Percentiles rank a stretch among this genome's conserved stretches.
Evolutionary conservation across 805 yeast genomes (phyloP).

Genomic region (Alloascoidea hylecoeti): DNA sequence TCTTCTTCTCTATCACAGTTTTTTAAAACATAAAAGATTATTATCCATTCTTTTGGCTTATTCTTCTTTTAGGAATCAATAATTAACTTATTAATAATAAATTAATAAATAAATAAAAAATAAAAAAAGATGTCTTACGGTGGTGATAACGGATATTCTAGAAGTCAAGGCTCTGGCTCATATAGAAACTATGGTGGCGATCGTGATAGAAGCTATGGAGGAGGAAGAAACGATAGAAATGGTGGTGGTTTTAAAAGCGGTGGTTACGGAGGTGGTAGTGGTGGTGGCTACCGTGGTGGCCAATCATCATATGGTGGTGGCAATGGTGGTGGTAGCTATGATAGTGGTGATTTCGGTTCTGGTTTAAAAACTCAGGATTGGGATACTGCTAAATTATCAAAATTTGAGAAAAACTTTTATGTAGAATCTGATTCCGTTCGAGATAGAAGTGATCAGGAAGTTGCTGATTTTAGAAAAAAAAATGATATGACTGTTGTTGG

Average conservation of each 20-base stretch:
- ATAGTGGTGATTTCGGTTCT: conserved; percentile 30
- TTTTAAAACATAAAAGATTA: too few relatives aligned
- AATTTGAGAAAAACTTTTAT: conserved; percentile 92
- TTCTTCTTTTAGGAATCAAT: too few relatives aligned
- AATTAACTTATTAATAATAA: too few relatives aligned
- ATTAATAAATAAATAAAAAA: too few relatives aligned
- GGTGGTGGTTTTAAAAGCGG: conserved; percentile 23
- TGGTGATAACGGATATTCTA: conserved; percentile 15
- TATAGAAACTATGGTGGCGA: conserved; percentile 22
- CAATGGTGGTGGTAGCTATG: conserved; percentile 25
- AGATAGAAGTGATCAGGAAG: conserved; percentile 59
- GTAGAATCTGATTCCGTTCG: conserved; percentile 71
- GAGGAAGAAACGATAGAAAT: conserved; percentile 22
- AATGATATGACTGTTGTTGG: conserved; percentile 83
- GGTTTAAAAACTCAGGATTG: conserved; percentile 64
- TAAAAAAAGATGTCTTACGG: conserved; percentile 17
- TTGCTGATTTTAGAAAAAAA: conserved; percentile 61
- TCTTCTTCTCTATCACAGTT: conserved; percentile 1
- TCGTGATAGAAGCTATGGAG: conserved; percentile 23
- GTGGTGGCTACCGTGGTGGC: conserved; percentile 23
- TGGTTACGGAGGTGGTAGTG: conserved; percentile 14
- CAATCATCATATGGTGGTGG: conserved; percentile 21
- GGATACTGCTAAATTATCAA: conserved; percentile 66
- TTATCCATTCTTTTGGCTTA: too few relatives aligned
- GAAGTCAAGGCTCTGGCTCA: conserved; percentile 12